Evolutionary conservation across 2,329 filamentous ascomycete genomes (phyloP).

Genomic region (Scedosporium minutisporum): DNA sequence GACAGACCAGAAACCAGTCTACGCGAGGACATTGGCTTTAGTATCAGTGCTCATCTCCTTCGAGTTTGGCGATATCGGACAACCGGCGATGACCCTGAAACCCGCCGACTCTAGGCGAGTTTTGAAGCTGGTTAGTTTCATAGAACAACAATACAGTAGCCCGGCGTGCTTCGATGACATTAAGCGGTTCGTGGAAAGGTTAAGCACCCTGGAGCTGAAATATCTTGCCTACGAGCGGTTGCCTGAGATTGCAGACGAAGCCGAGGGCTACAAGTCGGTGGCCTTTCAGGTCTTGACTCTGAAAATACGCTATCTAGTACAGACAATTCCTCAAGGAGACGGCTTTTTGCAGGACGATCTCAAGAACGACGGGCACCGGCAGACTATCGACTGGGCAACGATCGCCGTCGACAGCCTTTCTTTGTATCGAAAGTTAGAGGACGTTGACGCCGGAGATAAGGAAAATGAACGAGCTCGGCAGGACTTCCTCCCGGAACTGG

Average conservation of each 20-base stretch:
- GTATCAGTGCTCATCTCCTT: conserved; percentile 29
- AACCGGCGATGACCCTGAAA: conserved; percentile 7
- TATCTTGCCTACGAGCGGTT: conserved; percentile 28
- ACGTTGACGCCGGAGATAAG: background rate
- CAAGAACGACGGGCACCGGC: background rate
- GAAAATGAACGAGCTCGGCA: background rate
- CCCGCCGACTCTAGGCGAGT: conserved; percentile 5
- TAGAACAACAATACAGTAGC: conserved; percentile 25
- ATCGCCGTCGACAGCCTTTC: background rate
- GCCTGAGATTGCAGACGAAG: conserved; percentile 19
- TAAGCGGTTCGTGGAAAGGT: conserved; percentile 31
- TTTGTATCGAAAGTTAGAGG: conserved; percentile 1
- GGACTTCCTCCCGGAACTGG: conserved; percentile 10
- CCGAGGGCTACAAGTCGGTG: conserved; percentile 11
- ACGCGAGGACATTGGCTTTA: conserved; percentile 27
- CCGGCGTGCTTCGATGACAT: conserved; percentile 37
- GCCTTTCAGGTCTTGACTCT: background rate
- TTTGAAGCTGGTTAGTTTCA: conserved; percentile 23
- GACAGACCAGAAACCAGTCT: conserved; percentile 24
- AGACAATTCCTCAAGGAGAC: conserved; percentile 4
- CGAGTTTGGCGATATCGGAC: conserved; percentile 11
- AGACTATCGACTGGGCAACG: background rate
- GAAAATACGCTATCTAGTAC: conserved; percentile 6
- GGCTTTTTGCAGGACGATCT: background rate
- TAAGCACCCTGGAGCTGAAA: conserved; percentile 30